Base-by-base conservation (phyloP, 192 early-diverging fungal species). In the Geosiphon pyriformis region DNA sequence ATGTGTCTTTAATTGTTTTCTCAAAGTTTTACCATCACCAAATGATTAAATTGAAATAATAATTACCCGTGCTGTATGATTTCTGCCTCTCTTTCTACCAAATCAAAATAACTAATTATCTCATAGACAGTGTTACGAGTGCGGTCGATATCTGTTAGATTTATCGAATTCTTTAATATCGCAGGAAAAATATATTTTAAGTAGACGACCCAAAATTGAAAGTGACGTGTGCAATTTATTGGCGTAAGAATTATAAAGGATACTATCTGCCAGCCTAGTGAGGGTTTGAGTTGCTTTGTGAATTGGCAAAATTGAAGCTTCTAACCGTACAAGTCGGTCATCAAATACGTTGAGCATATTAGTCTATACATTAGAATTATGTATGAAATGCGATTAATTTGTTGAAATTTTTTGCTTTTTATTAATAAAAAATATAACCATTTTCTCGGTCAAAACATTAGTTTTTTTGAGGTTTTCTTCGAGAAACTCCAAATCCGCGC, bases 251-350 rank as follows among this genome's bases (percentile, higher is more conserved):
- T n/a, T n/a, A n/a, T n/a, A 6, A 61, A 22, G 71, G 82, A 17
- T 80, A 92, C 90, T 91, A 59, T 87, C 88, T 15, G 85, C 83
- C 4, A 90, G 71, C 48, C 76, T 78, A 4, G 90, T 91, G 50
- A 94, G 72, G 56, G 80, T 82, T 55, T 88, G 83, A 10, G 90
- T 94, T 0, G 86, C 81, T 37, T 79, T 78, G 58, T 94, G 89
- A 62, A 94, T 92, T 20, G 92, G 92, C 31, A 91, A 58, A 30
- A 94, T 91, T 2, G 87, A 90, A 1, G 78, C 78, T 69, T 94
- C 88, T 2, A 94, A 74, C 52, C 81, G 81, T 1, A 80, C 76
- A 7, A 94, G 74, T 59, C 92, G 77, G 25, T 78, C 79, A 63
- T 92, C 92, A 74, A 94, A 94, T 7, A 84, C 83, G 51, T 81